A percentile compares a stretch with the other conserved stretches of the same genome.
Conservation (phyloP, 352 stramenopile genomes). For the Globisporangium splendens region DNA sequence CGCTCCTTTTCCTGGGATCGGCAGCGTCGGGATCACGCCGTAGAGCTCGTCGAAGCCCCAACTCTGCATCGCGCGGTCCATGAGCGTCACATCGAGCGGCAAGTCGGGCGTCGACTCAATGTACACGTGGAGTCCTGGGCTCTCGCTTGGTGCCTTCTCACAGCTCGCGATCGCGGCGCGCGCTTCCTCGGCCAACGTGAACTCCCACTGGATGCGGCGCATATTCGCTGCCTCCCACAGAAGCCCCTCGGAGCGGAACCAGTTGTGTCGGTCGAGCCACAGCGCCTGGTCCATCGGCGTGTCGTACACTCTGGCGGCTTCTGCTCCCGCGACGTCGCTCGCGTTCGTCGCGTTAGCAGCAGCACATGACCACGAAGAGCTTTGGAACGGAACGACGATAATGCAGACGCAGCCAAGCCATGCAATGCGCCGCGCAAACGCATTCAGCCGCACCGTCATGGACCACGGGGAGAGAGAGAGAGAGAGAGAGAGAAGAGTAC, state of each 20-base stretch:
- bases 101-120: slow-evolving; percentile 10
- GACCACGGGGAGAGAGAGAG: too few species aligned
- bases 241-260: slow-evolving; percentile 16
- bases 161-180: slow-evolving; percentile 9
- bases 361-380: too few species aligned
- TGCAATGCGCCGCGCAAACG: too few species aligned
- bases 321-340: too few species aligned
- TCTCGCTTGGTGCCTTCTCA: neutral
- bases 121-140: slow-evolving; percentile 8
- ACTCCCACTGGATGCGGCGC: slow-evolving; percentile 7
- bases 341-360: too few species aligned
- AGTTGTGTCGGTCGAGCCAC: slow-evolving; percentile 19
- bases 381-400: too few species aligned
- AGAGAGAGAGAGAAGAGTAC: too few species aligned
- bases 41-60: slow-evolving; percentile 16
- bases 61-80: slow-evolving; percentile 12
- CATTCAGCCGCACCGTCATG: too few species aligned
- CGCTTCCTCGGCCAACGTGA: slow-evolving; percentile 12
- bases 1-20: neutral
- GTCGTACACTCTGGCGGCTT: slow-evolving; percentile 2
- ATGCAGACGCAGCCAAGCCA: too few species aligned
- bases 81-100: slow-evolving; percentile 8
- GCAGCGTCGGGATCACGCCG: slow-evolving; percentile 6
- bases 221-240: slow-evolving; percentile 12
- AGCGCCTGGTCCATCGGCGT: slow-evolving; percentile 7